Conservation (phyloP, 2,329 filamentous ascomycete genomes). For the Fusarium kyushuense region DNA sequence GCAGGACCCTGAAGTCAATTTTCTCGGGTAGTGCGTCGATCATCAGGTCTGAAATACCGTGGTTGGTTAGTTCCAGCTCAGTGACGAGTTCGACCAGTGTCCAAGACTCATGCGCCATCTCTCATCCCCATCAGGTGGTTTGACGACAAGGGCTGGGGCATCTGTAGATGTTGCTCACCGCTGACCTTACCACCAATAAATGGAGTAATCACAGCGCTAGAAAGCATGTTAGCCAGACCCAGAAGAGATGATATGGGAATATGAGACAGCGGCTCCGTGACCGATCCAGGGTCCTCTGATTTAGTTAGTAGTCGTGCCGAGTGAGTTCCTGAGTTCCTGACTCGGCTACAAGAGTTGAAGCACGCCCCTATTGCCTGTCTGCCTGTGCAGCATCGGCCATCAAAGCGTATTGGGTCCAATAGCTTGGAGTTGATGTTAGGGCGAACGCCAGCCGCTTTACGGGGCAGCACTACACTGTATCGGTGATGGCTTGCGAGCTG, state of each 20-base stretch:
- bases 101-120: conserved; percentile 32
- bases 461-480: conserved; percentile 19
- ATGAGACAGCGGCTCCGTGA: conserved; percentile 36
- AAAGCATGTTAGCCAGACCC: conserved; percentile 7
- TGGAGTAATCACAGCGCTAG: conserved; percentile 21
- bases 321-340: conserved; percentile 5
- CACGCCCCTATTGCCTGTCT: conserved; percentile 31
- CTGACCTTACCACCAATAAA: conserved; percentile 13
- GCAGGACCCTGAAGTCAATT: conserved; percentile 39
- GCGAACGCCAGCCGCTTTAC: conserved; percentile 29
- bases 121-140: conserved; percentile 21
- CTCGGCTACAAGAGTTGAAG: conserved; percentile 13
- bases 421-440: conserved; percentile 15
- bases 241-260: conserved; percentile 8
- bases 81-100: conserved; percentile 15
- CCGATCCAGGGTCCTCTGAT: conserved; percentile 28
- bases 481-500: conserved; percentile 31
- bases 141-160: conserved; percentile 4
- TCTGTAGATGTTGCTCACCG: conserved; percentile 17
- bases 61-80: conserved; percentile 29
- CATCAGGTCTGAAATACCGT: conserved; percentile 23
- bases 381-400: conserved; percentile 13
- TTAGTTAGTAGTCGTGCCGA: conserved; percentile 18
- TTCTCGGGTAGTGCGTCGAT: conserved; percentile 37
- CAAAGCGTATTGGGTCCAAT: conserved; percentile 9